A percentile compares a stretch with the other conserved stretches of the same genome.
phyloP scores from a whole-genome alignment of 192 early-diverging fungal species.

The Entophlyctis luteolus region DNA sequence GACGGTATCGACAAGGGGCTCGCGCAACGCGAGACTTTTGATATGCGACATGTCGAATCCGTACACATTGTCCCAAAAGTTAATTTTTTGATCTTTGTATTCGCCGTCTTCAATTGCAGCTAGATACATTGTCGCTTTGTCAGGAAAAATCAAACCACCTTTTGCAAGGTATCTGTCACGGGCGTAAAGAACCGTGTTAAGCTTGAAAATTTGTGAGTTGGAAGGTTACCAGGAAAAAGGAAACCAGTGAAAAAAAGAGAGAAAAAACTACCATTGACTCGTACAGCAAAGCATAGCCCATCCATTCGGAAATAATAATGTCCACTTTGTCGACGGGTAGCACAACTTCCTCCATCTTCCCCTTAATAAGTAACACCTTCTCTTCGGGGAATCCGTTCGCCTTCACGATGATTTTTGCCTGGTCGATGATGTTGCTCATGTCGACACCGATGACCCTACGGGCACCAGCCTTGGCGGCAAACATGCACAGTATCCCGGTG shows the following conservation, averaged over 20 bases:
- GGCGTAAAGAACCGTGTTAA: slow-evolving; percentile 97
- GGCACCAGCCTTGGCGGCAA: slow-evolving; percentile 98
- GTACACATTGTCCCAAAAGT: slow-evolving; percentile 92
- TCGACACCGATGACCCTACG: slow-evolving; percentile 93
- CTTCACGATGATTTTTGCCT: slow-evolving; percentile 87
- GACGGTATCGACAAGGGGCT: slow-evolving; percentile 95
- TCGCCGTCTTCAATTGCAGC: slow-evolving; percentile 92
- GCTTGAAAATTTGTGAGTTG: slow-evolving; percentile 8
- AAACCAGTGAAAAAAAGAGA: neutral
- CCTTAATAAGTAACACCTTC: slow-evolving; percentile 84
- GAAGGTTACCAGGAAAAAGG: neutral
- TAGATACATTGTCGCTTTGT: slow-evolving; percentile 82
- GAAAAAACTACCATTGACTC: slow-evolving; percentile 75
- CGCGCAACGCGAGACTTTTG: slow-evolving; percentile 77
- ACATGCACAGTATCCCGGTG: slow-evolving; percentile 98
- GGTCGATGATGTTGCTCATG: slow-evolving; percentile 96
- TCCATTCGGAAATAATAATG: slow-evolving; percentile 99
- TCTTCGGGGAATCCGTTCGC: slow-evolving; percentile 84
- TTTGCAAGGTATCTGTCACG: slow-evolving; percentile 87
- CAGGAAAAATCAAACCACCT: slow-evolving; percentile 87
- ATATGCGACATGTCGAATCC: slow-evolving; percentile 97
- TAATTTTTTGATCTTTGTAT: slow-evolving; percentile 87
- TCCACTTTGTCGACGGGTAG: slow-evolving; percentile 94
- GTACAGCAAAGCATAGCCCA: slow-evolving; percentile 98
- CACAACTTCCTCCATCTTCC: slow-evolving; percentile 95